Conservation (phyloP, 768 basidiomycete genomes). For the Kwoniella mangroviensis region DNA sequence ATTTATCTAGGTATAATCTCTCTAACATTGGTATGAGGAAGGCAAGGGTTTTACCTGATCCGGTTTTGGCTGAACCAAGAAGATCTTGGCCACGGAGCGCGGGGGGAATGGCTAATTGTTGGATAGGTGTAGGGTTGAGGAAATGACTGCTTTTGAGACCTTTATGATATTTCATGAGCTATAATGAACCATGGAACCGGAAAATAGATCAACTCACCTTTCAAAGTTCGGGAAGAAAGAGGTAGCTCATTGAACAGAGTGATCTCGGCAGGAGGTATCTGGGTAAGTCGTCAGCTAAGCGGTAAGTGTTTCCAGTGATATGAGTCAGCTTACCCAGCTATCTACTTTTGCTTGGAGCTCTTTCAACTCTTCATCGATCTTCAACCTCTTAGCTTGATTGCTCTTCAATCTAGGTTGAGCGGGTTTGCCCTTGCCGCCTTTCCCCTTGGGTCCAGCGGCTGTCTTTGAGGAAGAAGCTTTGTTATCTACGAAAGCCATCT, state of each 20-base stretch:
- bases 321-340: constrained; percentile 50
- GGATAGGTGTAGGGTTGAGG: constrained; percentile 82
- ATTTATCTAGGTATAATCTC: constrained; percentile 68
- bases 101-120: constrained; percentile 66
- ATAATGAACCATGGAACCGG: not conserved
- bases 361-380: constrained; percentile 53
- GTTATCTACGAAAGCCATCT: constrained; percentile 26
- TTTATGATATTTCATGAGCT: constrained; percentile 48
- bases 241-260: constrained; percentile 74
- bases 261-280: constrained; percentile 65
- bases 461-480: constrained; percentile 23
- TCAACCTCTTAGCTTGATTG: constrained; percentile 47
- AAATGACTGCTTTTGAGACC: constrained; percentile 88
- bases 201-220: constrained; percentile 61
- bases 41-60: constrained; percentile 75
- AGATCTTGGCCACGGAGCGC: constrained; percentile 70
- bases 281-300: not conserved
- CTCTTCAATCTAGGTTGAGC: constrained; percentile 40
- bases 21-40: constrained; percentile 73
- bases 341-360: constrained; percentile 54
- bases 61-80: constrained; percentile 71
- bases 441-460: constrained; percentile 1
- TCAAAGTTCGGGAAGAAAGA: constrained; percentile 74
- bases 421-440: constrained; percentile 22
- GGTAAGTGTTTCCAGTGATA: not conserved